Evolutionary conservation across 257 asterid genomes (phyloP).

Genomic region (Anisodus acutangulus): DNA sequence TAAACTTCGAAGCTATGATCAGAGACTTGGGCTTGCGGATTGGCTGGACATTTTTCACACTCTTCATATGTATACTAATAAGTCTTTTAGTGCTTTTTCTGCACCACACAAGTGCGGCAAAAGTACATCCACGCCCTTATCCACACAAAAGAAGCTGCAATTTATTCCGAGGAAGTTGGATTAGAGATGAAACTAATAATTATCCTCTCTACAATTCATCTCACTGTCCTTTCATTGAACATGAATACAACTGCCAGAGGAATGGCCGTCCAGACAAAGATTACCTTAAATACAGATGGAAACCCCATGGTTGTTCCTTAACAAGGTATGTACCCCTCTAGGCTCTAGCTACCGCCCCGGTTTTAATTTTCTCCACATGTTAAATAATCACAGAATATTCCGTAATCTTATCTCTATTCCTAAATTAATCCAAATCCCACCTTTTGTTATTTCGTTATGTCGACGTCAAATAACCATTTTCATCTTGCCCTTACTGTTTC

Average conservation of each 20-base stretch:
- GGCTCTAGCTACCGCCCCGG: no score
- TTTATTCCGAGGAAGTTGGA: slow-evolving; percentile 72
- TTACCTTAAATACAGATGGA: slow-evolving; percentile 76
- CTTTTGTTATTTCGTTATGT: no score
- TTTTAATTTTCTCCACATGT: background rate
- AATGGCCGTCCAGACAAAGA: slow-evolving; percentile 75
- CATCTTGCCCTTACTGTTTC: no score
- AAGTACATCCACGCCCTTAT: slow-evolving; percentile 29
- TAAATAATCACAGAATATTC: background rate
- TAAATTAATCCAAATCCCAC: no score
- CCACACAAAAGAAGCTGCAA: slow-evolving; percentile 40
- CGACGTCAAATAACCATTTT: no score
- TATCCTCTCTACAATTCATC: slow-evolving; percentile 57
- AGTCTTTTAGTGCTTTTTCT: slow-evolving; percentile 22
- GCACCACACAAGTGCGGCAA: slow-evolving; percentile 24
- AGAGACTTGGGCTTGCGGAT: background rate
- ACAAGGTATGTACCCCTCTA: slow-evolving; percentile 42
- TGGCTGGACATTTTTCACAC: slow-evolving; percentile 25
- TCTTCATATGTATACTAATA: background rate
- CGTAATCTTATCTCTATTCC: no score
- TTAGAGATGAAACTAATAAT: slow-evolving; percentile 34
- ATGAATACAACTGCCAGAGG: slow-evolving; percentile 65
- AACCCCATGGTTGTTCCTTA: slow-evolving; percentile 62
- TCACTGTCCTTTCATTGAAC: slow-evolving; percentile 80
- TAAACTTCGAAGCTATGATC: background rate